phyloP scores from a whole-genome alignment of 1,284 basidiomycete species.

The Ceratobasidium sp. region DNA sequence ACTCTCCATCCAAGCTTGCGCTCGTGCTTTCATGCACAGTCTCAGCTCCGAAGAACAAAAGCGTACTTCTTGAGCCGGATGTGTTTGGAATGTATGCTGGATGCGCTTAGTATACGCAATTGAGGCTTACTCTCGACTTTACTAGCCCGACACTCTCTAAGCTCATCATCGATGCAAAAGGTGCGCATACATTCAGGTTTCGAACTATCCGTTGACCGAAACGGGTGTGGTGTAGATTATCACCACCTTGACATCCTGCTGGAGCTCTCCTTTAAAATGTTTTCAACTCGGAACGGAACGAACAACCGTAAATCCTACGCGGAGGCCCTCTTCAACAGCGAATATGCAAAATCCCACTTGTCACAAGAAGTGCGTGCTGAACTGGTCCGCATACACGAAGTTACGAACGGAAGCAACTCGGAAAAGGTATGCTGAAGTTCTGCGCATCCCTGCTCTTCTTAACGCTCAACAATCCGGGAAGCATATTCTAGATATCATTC shows the following conservation, averaged over 20 bases:
- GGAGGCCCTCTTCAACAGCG: constrained; percentile 12
- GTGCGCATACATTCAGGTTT: constrained; percentile 39
- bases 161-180: constrained; percentile 37
- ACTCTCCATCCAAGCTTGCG: constrained; percentile 1
- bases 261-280: constrained; percentile 39
- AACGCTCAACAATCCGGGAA: not conserved
- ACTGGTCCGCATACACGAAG: constrained; percentile 28
- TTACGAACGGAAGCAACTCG: constrained; percentile 33
- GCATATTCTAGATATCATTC: constrained; percentile 38
- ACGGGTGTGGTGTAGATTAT: constrained; percentile 5
- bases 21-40: constrained; percentile 1
- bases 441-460: not conserved
- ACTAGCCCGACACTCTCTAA: constrained; percentile 13
- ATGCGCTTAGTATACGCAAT: not conserved
- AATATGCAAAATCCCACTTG: constrained; percentile 4
- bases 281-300: constrained; percentile 16
- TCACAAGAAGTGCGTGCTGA: constrained; percentile 20
- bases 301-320: constrained; percentile 24
- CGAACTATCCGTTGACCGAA: not conserved
- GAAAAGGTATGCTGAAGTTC: constrained; percentile 21
- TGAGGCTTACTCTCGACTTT: not conserved
- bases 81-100: constrained; percentile 24
- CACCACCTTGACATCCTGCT: constrained; percentile 32
- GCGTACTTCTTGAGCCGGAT: constrained; percentile 6
- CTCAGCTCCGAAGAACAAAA: constrained; percentile 19